Percentiles rank a stretch among this genome's conserved stretches.
Conservation (phyloP, 495 filamentous ascomycete genomes). For the Penicillium riverlandense region DNA sequence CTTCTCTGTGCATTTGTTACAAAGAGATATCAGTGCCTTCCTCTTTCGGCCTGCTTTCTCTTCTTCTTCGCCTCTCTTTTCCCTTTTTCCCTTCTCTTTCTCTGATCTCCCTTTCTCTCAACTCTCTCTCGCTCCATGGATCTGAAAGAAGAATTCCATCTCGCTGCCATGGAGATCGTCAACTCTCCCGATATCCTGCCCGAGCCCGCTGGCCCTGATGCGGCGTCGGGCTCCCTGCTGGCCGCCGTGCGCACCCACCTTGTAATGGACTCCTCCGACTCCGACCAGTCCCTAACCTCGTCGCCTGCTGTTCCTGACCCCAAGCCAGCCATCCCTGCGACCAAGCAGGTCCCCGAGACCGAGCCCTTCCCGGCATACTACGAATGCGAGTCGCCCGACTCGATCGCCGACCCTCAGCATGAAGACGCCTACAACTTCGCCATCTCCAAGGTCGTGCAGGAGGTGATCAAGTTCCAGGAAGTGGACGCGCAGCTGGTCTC, state of each 20-base stretch:
- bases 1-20: background rate
- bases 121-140: no score
- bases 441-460: constrained; percentile 17
- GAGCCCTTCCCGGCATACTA: constrained; percentile 32
- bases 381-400: constrained; percentile 5
- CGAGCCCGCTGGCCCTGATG: no score
- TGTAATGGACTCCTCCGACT: constrained; percentile 1
- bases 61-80: background rate
- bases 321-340: no score
- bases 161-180: no score
- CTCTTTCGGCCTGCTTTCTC: background rate
- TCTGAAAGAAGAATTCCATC: no score
- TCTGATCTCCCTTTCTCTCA: background rate
- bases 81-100: background rate
- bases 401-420: constrained; percentile 2
- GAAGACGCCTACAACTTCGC: constrained; percentile 16
- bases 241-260: constrained; percentile 11
- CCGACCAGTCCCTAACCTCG: background rate
- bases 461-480: constrained; percentile 6
- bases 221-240: background rate
- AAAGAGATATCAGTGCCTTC: constrained; percentile 3
- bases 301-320: no score
- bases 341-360: background rate
- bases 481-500: constrained; percentile 8
- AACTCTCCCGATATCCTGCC: no score